Evolutionary conservation across 495 filamentous ascomycete species (phyloP).

Genomic region (Xylaria curta): DNA sequence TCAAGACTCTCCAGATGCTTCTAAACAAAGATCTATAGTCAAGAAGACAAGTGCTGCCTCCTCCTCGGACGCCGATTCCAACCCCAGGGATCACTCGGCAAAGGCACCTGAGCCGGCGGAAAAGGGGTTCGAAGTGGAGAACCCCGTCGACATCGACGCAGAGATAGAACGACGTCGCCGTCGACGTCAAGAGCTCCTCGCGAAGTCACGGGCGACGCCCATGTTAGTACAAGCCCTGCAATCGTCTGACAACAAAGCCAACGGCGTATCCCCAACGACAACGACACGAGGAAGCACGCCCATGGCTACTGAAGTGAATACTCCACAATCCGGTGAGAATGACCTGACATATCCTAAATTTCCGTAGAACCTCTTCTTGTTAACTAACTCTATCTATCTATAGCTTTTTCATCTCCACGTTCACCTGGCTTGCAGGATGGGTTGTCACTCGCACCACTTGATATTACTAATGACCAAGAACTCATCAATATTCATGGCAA

Average conservation of each 20-base stretch:
- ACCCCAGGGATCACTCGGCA: slow-evolving; percentile 46
- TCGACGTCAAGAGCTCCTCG: slow-evolving; percentile 85
- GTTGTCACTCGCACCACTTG: slow-evolving; percentile 42
- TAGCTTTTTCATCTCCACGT: slow-evolving; percentile 43
- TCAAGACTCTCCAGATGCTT: slow-evolving; percentile 35
- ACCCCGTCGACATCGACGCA: slow-evolving; percentile 74
- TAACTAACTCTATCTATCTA: slow-evolving; percentile 33
- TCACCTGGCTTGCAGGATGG: slow-evolving; percentile 47
- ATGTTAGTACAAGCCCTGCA: slow-evolving; percentile 79
- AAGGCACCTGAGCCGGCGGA: slow-evolving; percentile 42
- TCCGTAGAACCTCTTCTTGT: slow-evolving; percentile 6
- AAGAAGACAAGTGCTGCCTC: slow-evolving; percentile 52
- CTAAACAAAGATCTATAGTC: slow-evolving; percentile 38
- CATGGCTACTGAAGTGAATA: slow-evolving; percentile 45
- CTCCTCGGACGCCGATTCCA: slow-evolving; percentile 71
- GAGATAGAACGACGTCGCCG: slow-evolving; percentile 86
- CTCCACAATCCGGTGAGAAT: slow-evolving; percentile 51
- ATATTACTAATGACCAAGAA: slow-evolving; percentile 60
- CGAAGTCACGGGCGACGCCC: slow-evolving; percentile 78
- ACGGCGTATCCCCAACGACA: slow-evolving; percentile 61
- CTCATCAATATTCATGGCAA: slow-evolving; percentile 65
- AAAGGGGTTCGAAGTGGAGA: slow-evolving; percentile 52
- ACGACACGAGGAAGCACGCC: slow-evolving; percentile 53
- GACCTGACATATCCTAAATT: background rate
- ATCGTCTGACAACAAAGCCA: slow-evolving; percentile 62